These are phyloP conservation scores for Ophiostoma sp. DNA, from an alignment of 2,329 filamentous ascomycete species.

Conservation along the genomic window DNA sequence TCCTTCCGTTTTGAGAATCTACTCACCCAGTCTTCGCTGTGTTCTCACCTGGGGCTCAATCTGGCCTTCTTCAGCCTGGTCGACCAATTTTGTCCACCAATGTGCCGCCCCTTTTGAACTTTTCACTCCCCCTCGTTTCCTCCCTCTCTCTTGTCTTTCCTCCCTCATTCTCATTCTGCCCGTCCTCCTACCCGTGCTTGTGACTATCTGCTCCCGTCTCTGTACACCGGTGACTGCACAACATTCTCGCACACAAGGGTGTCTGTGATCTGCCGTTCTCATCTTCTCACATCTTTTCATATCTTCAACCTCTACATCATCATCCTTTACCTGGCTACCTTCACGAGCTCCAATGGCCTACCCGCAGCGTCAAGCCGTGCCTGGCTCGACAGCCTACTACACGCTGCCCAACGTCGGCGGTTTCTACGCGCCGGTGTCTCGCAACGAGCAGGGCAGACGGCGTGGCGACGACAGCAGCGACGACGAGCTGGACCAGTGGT, in stretches of 20 bases:
- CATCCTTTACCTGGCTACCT: background rate
- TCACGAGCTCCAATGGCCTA: background rate
- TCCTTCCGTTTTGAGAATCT: background rate
- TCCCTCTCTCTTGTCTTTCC: background rate
- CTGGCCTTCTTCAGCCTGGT: background rate
- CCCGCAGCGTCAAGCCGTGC: conserved; percentile 5
- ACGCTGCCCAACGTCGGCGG: conserved; percentile 16
- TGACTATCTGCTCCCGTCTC: conserved; percentile 7
- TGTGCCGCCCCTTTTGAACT: background rate
- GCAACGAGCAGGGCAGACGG: background rate
- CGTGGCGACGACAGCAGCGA: background rate
- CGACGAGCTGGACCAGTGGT: background rate
- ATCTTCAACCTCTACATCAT: background rate
- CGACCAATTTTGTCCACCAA: background rate
- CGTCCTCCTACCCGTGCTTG: background rate
- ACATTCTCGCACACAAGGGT: too few relatives aligned
- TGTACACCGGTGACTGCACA: background rate
- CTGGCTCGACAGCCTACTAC: conserved; percentile 17
- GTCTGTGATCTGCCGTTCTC: background rate
- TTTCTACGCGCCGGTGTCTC: conserved; percentile 19
- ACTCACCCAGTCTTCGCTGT: background rate
- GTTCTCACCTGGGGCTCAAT: background rate
- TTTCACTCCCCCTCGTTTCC: background rate
- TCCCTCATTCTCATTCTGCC: background rate
- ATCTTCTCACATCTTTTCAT: background rate